Evolutionary conservation across 306 rosid genomes (phyloP), one percentile per base, ranked within the genome.

Genomic region (Oemleria cerasiformis): DNA sequence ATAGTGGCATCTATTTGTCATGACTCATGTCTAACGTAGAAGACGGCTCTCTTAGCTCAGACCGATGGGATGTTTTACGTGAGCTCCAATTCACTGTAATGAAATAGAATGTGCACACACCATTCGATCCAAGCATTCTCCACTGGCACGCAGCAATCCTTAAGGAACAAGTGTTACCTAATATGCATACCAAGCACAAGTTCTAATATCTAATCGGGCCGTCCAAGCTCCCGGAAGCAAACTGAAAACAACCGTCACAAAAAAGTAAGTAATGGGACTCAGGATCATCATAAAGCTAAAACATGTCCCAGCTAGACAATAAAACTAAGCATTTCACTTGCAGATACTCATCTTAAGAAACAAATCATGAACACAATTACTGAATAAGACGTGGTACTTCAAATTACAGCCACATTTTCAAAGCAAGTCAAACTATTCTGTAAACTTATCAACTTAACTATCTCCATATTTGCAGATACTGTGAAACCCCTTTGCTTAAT

Each of bases 151-250:
- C 50, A 78, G 77, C 70, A 65, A 68, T 58, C 72, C 4, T 38
- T 8, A 68, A 74, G 42, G 61, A 67, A 39, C 56, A 25, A 54
- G 75, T 63, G 42, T 36, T 47, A 61, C 42, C 39, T 64, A 50
- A 38, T 71, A 59, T 62, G 63, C 47, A 50, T n/a, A 54, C 68
- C 44, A 8, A 40, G 9, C 68, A 56, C 8, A 50, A 12, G 54
- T 67, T 68, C 88, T 91, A 95, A 75, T 91, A 95, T 87, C 76
- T 88, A 72, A 95, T 95, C 2, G 99, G 99, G 45, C 99, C 99
- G 49, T 89, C 96, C 79, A 92, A 84, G 88, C 83, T 91, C 65
- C 99, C 99, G 9, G 99, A 84, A 14, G 99, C 99, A 75, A 95
- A 95, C 99, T 95, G 96, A 80, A 82, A 83, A 54, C 39, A 64